Evolutionary conservation across 306 rosid genomes (phyloP), one percentile per base, ranked within the genome.

Genomic region (Phaseolus lunatus): DNA sequence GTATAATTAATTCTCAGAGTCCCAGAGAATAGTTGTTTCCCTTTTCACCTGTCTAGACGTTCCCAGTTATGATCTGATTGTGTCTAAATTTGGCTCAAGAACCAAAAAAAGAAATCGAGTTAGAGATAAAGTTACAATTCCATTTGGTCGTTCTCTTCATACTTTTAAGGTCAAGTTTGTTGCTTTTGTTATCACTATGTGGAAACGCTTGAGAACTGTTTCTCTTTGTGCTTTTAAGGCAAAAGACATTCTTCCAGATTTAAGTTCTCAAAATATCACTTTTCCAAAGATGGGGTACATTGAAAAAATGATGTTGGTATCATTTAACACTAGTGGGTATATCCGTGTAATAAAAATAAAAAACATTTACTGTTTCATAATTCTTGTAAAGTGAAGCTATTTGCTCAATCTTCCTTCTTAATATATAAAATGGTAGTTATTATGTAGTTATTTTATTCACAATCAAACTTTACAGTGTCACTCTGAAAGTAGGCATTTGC

Each of bases 61-160:
- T 58, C 35, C 56, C 72, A 53, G 3, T 72, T 72, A 57, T 50
- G 1, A 16, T 29, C 5, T 1, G 27, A 31, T 33, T 75, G 39
- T 48, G 80, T 9, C 53, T 65, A 39, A 20, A 61, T 45, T 62
- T 75, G 48, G 57, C 41, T 76, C 18, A 48, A 48, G 43, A 31
- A 22, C 50, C 39, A 33, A 14, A 63, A 22, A 15, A 7, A 9
- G 0, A 27, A 54, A 7, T 56, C 41, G 4, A 71, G 47, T 26
- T 4, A 54, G 62, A 44, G 29, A 75, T 18, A 37, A 23, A 33
- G 50, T 49, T 33, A 50, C 62, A 63, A 26, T 13, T 24, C 15
- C 49, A 19, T 9, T 26, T 24, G 16, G 78, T 45, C 15, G 7
- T 41, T 20, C 11, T 29, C 75, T 18, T 20, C 33, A 23, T 39